A percentile compares a stretch with the other conserved stretches of the same genome.
These are phyloP conservation scores for Liquidambar formosana DNA, from an alignment of 164 flowering plant genomes.

Conservation along the genomic window DNA sequence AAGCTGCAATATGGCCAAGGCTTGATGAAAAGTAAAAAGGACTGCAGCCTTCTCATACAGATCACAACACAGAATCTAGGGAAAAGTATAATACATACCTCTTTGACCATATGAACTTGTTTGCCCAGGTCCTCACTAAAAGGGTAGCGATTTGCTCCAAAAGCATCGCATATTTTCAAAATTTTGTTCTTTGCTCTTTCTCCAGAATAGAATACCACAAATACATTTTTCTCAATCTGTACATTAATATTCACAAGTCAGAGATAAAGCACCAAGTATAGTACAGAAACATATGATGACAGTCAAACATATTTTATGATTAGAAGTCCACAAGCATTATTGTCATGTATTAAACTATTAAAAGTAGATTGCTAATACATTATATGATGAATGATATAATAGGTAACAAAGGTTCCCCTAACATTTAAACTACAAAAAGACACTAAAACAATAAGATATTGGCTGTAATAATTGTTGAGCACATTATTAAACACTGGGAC, in stretches of 20 bases:
- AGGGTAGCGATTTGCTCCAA: conserved; percentile 93
- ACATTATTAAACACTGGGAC: background rate
- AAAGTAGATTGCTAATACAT: background rate
- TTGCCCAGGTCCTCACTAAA: conserved; percentile 71
- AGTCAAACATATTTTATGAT: background rate
- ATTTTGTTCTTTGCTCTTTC: conserved; percentile 84
- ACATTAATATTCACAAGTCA: conserved; percentile 13
- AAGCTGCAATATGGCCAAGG: background rate
- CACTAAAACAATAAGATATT: background rate
- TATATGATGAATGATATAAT: background rate
- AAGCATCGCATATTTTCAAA: conserved; percentile 90
- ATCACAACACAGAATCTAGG: conserved; percentile 1
- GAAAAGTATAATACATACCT: conserved; percentile 44
- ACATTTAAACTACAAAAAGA: background rate
- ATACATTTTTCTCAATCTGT: conserved; percentile 92
- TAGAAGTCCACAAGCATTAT: background rate
- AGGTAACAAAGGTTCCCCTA: background rate
- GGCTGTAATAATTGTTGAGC: background rate
- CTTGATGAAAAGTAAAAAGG: background rate
- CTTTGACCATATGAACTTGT: conserved; percentile 65
- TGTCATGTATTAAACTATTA: background rate
- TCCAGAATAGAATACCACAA: conserved; percentile 89
- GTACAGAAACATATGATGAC: background rate
- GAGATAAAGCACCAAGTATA: conserved; percentile 2
- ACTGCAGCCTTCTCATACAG: background rate